Evolutionary conservation across 2,329 filamentous ascomycete genomes (phyloP), one percentile per base, ranked within the genome.

Genomic region (Lasiodiplodia sp.): DNA sequence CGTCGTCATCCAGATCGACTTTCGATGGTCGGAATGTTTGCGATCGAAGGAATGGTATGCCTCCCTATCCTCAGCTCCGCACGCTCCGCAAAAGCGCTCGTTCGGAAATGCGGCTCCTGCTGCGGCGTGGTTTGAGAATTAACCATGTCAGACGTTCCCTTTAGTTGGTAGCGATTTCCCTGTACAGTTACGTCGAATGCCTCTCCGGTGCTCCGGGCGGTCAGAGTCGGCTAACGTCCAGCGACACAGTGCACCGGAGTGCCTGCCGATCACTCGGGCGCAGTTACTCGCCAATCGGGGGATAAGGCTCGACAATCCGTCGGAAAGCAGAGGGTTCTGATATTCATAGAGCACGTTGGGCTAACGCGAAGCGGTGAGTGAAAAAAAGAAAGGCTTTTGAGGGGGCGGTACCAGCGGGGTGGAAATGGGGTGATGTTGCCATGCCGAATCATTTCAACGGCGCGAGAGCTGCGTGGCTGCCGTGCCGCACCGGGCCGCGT

Each of bases 401-500:
- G 37, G 56, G 21, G 47, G 23, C 28, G 6, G 16, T 63, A n/a
- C 40, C 16, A 31, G n/a, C n/a, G 11, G 37, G 21, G 6, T 25
- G 57, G 23, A 47, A 60, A 47, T 60, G 38, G 57, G 38, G 21
- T 60, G 57, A 60, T 23, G 44, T 18, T 60, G 7, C 23, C 3
- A 25, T 18, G 18, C 44, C 40, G 25, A 16, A 44, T 18, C n/a
- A 31, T n/a, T 34, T 4, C 25, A 51, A 56, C 28, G 44, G 44
- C 44, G 44, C 3, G 18, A 4, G 31, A 6, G 12, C 18, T 6
- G n/a, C 6, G 60, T 25, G 47, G 47, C 44, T 38, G 44, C 60
- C 31, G 60, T 40, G 60, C 60, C 60, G 60, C 60, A 52, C 31
- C 60, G 60, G 60, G 60, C 60, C 47, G 60, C 18, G 31, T 23